phyloP scores from a whole-genome alignment of 148 eudicot genomes.

The Amaranthus hypochondriacus region DNA sequence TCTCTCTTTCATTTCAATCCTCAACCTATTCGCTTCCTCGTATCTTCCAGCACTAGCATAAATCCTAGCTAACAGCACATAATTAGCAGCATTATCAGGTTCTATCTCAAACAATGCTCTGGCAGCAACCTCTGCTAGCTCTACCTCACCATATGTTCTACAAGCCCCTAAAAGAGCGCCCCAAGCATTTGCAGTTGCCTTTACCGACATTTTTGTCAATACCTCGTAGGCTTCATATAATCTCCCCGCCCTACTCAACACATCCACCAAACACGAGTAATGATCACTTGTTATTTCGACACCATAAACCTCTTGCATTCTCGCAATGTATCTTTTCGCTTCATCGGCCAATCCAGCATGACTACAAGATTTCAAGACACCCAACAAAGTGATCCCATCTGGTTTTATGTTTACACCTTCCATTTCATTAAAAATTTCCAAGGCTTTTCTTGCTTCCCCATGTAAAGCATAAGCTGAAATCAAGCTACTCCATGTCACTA shows the following conservation, averaged over 20 bases:
- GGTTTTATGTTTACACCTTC: conserved; percentile 38
- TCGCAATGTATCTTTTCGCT: conserved; percentile 35
- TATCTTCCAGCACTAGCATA: conserved; percentile 46
- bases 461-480: conserved; percentile 57
- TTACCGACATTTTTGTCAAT: conserved; percentile 41
- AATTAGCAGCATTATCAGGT: conserved; percentile 58
- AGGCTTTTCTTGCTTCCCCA: conserved; percentile 41
- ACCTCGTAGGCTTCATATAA: conserved; percentile 44
- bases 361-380: conserved; percentile 54
- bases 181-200: conserved; percentile 60
- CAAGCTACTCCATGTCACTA: conserved; percentile 59
- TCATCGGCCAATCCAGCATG: conserved; percentile 53
- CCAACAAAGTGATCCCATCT: conserved; percentile 51
- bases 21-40: conserved; percentile 47
- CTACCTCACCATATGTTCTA: conserved; percentile 49
- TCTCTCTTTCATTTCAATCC: conserved; percentile 45
- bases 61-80: conserved; percentile 45
- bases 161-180: conserved; percentile 66
- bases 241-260: conserved; percentile 50
- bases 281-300: conserved; percentile 47
- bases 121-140: conserved; percentile 49
- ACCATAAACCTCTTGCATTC: conserved; percentile 36
- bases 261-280: conserved; percentile 59
- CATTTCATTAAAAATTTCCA: conserved; percentile 42
- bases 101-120: conserved; percentile 50